phyloP scores from a whole-genome alignment of 257 asterid species.

The Nicotiana benthamiana region DNA sequence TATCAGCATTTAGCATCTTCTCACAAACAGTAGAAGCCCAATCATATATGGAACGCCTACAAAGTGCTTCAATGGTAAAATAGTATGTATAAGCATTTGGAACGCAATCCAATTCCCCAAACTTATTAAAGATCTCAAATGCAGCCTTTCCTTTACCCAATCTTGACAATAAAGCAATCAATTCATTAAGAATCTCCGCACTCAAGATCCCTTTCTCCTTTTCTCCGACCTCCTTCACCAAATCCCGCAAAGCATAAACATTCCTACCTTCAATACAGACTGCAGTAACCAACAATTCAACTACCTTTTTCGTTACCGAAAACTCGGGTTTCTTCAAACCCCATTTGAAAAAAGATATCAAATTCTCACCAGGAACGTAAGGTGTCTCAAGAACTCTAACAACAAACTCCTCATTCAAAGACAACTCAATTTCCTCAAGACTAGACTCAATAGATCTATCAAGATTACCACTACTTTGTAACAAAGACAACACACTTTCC shows the following conservation, averaged over 20 bases:
- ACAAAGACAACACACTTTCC: slow-evolving; percentile 59
- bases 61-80: slow-evolving; percentile 63
- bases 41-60: slow-evolving; percentile 47
- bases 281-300: slow-evolving; percentile 44
- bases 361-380: slow-evolving; percentile 44
- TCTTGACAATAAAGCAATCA: slow-evolving; percentile 50
- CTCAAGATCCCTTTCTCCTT: slow-evolving; percentile 48
- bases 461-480: slow-evolving; percentile 47
- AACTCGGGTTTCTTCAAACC: slow-evolving; percentile 34
- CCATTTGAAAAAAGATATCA: slow-evolving; percentile 64
- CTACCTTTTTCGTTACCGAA: slow-evolving; percentile 16
- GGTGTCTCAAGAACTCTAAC: slow-evolving; percentile 55
- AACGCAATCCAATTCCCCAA: slow-evolving; percentile 63
- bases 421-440: slow-evolving; percentile 39
- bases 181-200: slow-evolving; percentile 40
- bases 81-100: slow-evolving; percentile 57
- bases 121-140: slow-evolving; percentile 64
- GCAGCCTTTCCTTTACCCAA: slow-evolving; percentile 74
- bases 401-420: slow-evolving; percentile 48
- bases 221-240: slow-evolving; percentile 47
- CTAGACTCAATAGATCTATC: slow-evolving; percentile 40
- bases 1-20: slow-evolving; percentile 55
- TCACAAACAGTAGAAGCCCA: slow-evolving; percentile 64
- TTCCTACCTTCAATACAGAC: slow-evolving; percentile 34
- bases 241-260: slow-evolving; percentile 68